A percentile compares a stretch with the other conserved stretches of the same genome.
Evolutionary conservation across 129 eudicot genomes (phyloP).

Genomic region (Calendula officinalis): DNA sequence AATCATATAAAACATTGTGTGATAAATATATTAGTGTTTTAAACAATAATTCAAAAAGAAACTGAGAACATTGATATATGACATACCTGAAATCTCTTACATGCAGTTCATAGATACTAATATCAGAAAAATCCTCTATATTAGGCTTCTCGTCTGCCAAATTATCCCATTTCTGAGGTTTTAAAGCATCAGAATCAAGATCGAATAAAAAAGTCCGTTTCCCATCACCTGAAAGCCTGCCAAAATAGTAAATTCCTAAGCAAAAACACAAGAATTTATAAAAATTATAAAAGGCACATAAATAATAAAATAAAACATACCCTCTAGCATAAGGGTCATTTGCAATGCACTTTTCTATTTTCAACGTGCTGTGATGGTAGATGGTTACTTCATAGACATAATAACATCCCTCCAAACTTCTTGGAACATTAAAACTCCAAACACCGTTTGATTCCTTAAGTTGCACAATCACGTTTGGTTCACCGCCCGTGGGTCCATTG

Average conservation of each 20-base stretch:
- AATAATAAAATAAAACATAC: constrained; percentile 36
- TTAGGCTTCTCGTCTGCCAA: constrained; percentile 69
- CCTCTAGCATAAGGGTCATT: constrained; percentile 99
- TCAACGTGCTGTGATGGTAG: constrained; percentile 78
- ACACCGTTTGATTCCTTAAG: constrained; percentile 74
- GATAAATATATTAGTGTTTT: neutral
- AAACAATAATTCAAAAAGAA: neutral
- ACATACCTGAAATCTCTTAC: constrained; percentile 91
- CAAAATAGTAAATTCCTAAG: constrained; percentile 2
- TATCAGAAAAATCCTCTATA: constrained; percentile 64
- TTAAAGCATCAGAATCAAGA: constrained; percentile 63
- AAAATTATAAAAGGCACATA: constrained; percentile 9
- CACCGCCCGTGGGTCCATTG: constrained; percentile 48
- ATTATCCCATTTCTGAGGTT: constrained; percentile 82
- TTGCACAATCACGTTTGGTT: constrained; percentile 49
- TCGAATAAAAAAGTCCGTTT: constrained; percentile 67
- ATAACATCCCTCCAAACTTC: constrained; percentile 82
- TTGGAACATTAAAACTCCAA: constrained; percentile 73
- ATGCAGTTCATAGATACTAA: constrained; percentile 89
- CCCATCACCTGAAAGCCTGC: constrained; percentile 81
- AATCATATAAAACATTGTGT: neutral
- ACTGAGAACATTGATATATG: neutral
- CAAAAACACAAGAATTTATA: constrained; percentile 9
- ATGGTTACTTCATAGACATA: constrained; percentile 86
- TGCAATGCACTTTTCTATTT: constrained; percentile 73